phyloP scores from a whole-genome alignment of 371 early-diverging fungal genomes.

The Mucor circinelloides region DNA sequence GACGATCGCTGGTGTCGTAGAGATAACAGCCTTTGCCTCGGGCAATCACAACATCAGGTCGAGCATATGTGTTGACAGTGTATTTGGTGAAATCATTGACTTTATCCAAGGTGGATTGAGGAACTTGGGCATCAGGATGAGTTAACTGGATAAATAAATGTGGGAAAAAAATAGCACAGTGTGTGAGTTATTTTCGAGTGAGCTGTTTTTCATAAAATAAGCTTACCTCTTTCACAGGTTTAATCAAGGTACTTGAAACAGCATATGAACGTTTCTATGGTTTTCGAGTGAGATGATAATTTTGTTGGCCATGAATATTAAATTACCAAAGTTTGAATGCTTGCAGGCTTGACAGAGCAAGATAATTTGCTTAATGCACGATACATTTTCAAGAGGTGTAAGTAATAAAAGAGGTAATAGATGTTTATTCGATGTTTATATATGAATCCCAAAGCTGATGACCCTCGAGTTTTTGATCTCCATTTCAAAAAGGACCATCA shows the following conservation, averaged over 20 bases:
- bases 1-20: slow-evolving; percentile 67
- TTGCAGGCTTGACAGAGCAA: background rate
- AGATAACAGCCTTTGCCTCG: slow-evolving; percentile 80
- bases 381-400: background rate
- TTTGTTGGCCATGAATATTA: too few species aligned
- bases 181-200: background rate
- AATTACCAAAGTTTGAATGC: background rate
- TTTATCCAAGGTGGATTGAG: slow-evolving; percentile 42
- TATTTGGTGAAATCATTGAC: slow-evolving; percentile 56
- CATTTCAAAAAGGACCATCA: background rate
- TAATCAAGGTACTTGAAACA: slow-evolving; percentile 15
- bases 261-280: slow-evolving; percentile 19
- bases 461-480: background rate
- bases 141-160: slow-evolving; percentile 37
- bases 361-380: background rate
- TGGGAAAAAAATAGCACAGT: background rate
- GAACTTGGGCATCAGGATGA: slow-evolving; percentile 49
- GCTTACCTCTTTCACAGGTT: slow-evolving; percentile 23
- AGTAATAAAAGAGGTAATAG: background rate
- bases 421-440: background rate
- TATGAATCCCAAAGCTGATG: background rate
- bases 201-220: background rate
- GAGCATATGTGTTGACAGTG: slow-evolving; percentile 66
- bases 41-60: slow-evolving; percentile 66
- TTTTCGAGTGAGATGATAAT: background rate